Evolutionary conservation across 306 rosid genomes (phyloP), one percentile per base, ranked within the genome.

Genomic region (Prosopis cineraria): DNA sequence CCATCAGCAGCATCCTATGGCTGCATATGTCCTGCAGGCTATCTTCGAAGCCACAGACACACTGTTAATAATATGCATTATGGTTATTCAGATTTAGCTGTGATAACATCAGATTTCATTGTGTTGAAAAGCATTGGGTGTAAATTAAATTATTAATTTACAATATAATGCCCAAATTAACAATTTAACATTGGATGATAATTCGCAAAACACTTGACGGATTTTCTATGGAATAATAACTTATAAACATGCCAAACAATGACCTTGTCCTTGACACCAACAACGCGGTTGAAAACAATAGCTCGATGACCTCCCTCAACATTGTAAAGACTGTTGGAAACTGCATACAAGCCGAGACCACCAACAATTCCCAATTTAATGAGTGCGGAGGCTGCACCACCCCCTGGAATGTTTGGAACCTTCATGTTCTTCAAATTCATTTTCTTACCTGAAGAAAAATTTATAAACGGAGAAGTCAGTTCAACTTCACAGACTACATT

Each of bases 241-340:
- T 52, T 62, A 73, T 24, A 66, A 7, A 33, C 34, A 31, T 16
- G 14, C 3, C 1, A 56, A 70, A 52, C 9, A 62, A 68, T 62
- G 74, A 84, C 92, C 94, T 86, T 83, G 36, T 86, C 90, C 67
- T 88, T 88, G 48, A 88, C 25, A 72, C 89, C 90, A 72, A 72
- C 70, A 33, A 90, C 5, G 34, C 89, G 92, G 65, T 84, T 90
- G 81, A 88, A 90, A 74, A 90, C 82, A 59, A 90, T 84, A 40
- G 92, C 92, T 24, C 85, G 82, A 72, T 88, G 88, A 48, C 92
- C 87, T 82, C 90, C 94, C 60, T 90, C 92, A 27, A 88, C 94
- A 70, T 90, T 86, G 92, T 86, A 90, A 62, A 88, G 90, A 86
- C 92, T 83, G 68, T 88, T 83, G 47, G 84, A 8, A 63, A 82